A percentile compares a stretch with the other conserved stretches of the same genome.
These are phyloP conservation scores for Sistotremastrum suecicum DNA, from an alignment of 768 basidiomycete genomes.

Conservation along the genomic window DNA sequence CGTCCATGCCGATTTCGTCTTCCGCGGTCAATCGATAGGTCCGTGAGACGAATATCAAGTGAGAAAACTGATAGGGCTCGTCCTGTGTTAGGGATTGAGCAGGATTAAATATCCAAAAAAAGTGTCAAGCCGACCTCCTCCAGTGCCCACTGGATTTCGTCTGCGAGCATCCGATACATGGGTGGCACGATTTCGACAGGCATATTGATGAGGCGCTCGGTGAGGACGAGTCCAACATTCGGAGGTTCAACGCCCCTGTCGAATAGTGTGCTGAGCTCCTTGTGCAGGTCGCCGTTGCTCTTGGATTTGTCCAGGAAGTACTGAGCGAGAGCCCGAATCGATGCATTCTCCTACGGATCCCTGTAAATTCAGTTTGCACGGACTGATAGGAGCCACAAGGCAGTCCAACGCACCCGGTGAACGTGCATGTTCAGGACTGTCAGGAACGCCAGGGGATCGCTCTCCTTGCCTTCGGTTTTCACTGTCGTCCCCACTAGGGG, in stretches of 20 bases:
- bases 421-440: slow-evolving; percentile 69
- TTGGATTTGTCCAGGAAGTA: slow-evolving; percentile 57
- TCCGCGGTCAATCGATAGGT: slow-evolving; percentile 60
- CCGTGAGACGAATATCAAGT: slow-evolving; percentile 64
- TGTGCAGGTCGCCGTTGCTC: slow-evolving; percentile 32
- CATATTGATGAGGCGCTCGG: slow-evolving; percentile 89
- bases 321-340: slow-evolving; percentile 51
- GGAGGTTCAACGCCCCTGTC: slow-evolving; percentile 21
- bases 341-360: slow-evolving; percentile 45
- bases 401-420: slow-evolving; percentile 35
- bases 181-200: slow-evolving; percentile 87
- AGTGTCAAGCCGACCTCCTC: slow-evolving; percentile 36
- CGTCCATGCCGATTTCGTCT: slow-evolving; percentile 45
- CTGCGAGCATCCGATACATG: slow-evolving; percentile 78
- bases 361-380: background rate
- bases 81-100: slow-evolving; percentile 18
- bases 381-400: background rate
- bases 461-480: slow-evolving; percentile 81
- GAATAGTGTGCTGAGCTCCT: slow-evolving; percentile 40
- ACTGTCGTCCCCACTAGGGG: slow-evolving; percentile 75
- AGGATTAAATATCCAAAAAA: background rate
- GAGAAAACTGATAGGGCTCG: slow-evolving; percentile 55
- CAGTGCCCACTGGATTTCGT: slow-evolving; percentile 66
- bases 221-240: slow-evolving; percentile 70
- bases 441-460: slow-evolving; percentile 82